Base-by-base conservation (phyloP, 495 filamentous ascomycete genomes). In the Aspergillus cristatus region DNA sequence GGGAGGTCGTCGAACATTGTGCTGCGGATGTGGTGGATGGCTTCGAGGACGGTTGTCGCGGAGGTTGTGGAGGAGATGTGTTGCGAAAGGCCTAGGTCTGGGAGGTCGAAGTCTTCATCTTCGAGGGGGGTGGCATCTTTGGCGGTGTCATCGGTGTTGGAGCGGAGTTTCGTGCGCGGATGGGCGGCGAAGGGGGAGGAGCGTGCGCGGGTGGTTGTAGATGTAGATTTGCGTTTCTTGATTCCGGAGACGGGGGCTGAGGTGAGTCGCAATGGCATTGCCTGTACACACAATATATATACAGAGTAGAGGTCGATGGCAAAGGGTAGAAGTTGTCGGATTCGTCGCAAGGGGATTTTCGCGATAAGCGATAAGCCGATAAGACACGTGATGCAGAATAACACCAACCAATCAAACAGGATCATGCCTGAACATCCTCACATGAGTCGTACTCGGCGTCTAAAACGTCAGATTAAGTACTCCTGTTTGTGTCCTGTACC, bases 1-100 rank as follows among this genome's bases (percentile, higher is more conserved):
- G 85, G 84, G 2, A 91, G 60, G 6, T 70, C 66, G 31, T 74
- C 71, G 54, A 88, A 94, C 75, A 84, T 87, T 45, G 57, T 70
- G 4, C 48, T 51, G 16, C 65, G 69, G 14, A 81, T 76, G 50
- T 82, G 74, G 25, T 62, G 50, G 16, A 90, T 70, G 7, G 81
- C 74, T 31, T 79, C 72, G 7, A 73, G 55, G 6, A 87, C 79
- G 63, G 82, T 74, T 35, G 74, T 65, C 7, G 80, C 62, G 6
- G 70, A 65, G 0, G 75, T 63, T 28, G 78, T 69, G 25, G 64
- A 41, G 2, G 62, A 45, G 18, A 68, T 58, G 34, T 59, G 58
- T 15, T 41, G 54, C 13, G 63, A 65, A 10, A 45, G 17, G 16
- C 66, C 66, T 29, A 55, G 13, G 34, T 70, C 68, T 7, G 64